Evolutionary conservation across 1,284 basidiomycete species (phyloP), one percentile per base, ranked within the genome.

Genomic region (Ustilago xerochloae): DNA sequence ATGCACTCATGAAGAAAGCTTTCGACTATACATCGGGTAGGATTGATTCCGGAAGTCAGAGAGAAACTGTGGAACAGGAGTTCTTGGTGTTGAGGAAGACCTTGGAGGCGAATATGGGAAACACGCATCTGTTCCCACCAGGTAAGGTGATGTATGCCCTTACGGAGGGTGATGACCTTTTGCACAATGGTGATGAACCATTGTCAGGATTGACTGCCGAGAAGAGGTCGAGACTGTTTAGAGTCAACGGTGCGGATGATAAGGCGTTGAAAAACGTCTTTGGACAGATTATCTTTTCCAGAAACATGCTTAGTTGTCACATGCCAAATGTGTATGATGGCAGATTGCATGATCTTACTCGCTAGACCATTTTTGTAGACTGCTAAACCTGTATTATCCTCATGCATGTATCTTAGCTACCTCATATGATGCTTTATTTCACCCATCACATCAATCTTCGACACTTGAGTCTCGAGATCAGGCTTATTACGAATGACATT

Each of bases 81-180:
- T 66, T 79, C 80, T 85, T 93, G 30, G 88, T 91, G 0, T 88
- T 91, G 38, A 88, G 92, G 29, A 92, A 92, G 86, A 92, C 92
- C 4, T 87, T 93, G 0, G 91, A 93, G 83, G 92, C 91, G 26
- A 93, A 92, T 70, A 93, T 93, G 92, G 88, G 89, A 53, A 89
- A 88, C 85, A 86, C 89, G 7, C 88, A 90, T 77, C 87, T 92
- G 78, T 93, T 89, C 77, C 92, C 92, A 4, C 91, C 92, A 0
- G 92, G 92, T 1, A 88, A 90, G 6, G 89, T 93, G 10, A 86
- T 92, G 33, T 93, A 92, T 90, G 91, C 90, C 5, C 86, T 93
- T 77, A 88, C 90, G 55, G 88, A 91, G 56, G 88, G 88, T 29
- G 90, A 91, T 80, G 67, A 70, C 45, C 38, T 74, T 13, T n/a